Evolutionary conservation across 2,329 filamentous ascomycete species (phyloP).

Genomic region (Dactylellina parvicollis): DNA sequence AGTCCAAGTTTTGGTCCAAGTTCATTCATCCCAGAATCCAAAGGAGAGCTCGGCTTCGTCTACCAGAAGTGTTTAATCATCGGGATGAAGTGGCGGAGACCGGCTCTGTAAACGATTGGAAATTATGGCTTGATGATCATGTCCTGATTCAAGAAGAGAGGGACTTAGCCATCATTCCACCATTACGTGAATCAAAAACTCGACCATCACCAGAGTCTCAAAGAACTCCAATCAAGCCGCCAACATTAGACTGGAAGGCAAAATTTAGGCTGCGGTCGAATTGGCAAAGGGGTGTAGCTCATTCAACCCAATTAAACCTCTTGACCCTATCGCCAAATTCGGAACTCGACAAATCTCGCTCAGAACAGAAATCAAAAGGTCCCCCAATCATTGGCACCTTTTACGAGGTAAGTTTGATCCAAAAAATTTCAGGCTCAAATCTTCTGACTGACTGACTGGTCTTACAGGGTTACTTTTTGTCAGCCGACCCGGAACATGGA

Average conservation of each 20-base stretch:
- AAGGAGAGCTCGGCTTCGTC: conserved; percentile 39
- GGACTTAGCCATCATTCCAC: conserved; percentile 59
- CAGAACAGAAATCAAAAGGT: neutral
- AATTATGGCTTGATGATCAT: conserved; percentile 44
- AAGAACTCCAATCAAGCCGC: conserved; percentile 66
- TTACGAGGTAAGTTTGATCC: conserved; percentile 24
- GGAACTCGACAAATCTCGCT: neutral
- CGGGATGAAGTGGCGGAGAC: neutral
- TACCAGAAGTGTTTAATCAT: conserved; percentile 18
- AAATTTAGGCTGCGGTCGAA: conserved; percentile 91
- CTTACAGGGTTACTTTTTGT: conserved; percentile 43
- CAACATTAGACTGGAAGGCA: conserved; percentile 80
- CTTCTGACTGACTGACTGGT: neutral
- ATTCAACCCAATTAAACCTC: conserved; percentile 5
- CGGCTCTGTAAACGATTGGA: conserved; percentile 23
- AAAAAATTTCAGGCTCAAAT: neutral
- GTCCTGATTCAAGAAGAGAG: conserved; percentile 45
- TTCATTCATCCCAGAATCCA: conserved; percentile 78
- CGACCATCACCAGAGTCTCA: neutral
- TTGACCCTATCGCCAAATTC: neutral
- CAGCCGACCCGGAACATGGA: conserved; percentile 23
- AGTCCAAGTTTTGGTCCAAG: conserved; percentile 82
- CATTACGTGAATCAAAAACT: conserved; percentile 28
- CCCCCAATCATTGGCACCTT: conserved; percentile 36
- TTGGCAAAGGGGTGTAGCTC: conserved; percentile 73